Evolutionary conservation across 176 grass and related monocot species (phyloP), one percentile per base, ranked within the genome.

Genomic region (Oryza rufipogon): DNA sequence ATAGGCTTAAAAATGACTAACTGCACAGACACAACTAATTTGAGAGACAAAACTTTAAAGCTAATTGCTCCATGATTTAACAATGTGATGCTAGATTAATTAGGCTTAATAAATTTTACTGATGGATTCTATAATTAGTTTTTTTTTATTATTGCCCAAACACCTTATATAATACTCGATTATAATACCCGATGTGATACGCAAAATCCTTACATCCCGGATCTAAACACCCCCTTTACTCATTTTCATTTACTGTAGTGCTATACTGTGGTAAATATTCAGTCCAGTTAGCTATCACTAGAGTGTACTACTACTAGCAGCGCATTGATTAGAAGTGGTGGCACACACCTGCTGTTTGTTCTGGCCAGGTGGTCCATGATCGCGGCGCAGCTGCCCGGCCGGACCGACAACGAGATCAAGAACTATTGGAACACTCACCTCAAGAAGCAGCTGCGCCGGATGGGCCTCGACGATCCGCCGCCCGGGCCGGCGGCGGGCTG

Each of bases 351-450:
- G n/a, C 64, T 45, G 4, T 20, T 60, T 25, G 15, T 11, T 39
- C 13, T 76, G 68, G n/a, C 23, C 80, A 98, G 96, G 89, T 98
- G 96, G 91, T 98, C 96, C 71, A 93, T 92, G 80, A 95, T 98
- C 77, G 96, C 93, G 58, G 91, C 93, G 71, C 96, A 95, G 82
- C 79, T 98, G 39, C 92, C 95, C 2, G 95, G 95, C 11, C 85
- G 95, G 93, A 95, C 92, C 30, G 93, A 98, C 73, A 95, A 95
- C 79, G 96, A 95, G 93, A 91, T 98, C 86, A 98, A 98, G 89
- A 98, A 98, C 89, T 92, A 90, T 85, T 95, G 96, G 96, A 98
- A 98, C 87, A 95, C 96, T 28, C 96, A 98, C 89, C 93, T 98
- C 73, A 98, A 98, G 93, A 98, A 93, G 86, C 89, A 92, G 49